phyloP scores from a whole-genome alignment of 345 rosid species.

The Eucalyptus melliodora region DNA sequence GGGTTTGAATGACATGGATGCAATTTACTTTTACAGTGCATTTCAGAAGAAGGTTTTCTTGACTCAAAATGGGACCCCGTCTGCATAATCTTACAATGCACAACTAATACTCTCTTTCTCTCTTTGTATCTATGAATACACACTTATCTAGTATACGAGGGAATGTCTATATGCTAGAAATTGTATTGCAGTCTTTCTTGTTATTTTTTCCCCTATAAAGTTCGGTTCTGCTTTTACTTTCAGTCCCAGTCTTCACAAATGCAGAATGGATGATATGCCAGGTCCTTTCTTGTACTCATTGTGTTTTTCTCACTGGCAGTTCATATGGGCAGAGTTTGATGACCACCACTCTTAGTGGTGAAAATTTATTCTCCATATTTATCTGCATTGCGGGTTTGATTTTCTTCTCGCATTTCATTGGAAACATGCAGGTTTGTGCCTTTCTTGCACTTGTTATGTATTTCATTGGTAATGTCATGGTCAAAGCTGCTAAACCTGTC shows the following conservation, averaged over 20 bases:
- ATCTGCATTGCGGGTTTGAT: constrained; percentile 64
- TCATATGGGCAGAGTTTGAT: constrained; percentile 72
- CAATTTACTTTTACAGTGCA: neutral
- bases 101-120: neutral
- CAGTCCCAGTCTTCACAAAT: neutral
- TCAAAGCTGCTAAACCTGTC: neutral
- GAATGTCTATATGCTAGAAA: neutral
- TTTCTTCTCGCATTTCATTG: constrained; percentile 78
- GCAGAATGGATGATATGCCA: neutral
- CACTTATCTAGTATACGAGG: neutral
- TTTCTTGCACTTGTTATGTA: neutral
- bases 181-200: neutral
- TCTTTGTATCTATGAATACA: neutral
- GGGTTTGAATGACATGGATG: neutral
- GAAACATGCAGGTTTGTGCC: constrained; percentile 61
- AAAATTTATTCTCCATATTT: constrained; percentile 50
- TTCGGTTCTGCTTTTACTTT: neutral
- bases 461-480: neutral
- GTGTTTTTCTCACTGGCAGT: constrained; percentile 20
- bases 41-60: neutral
- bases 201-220: neutral
- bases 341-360: constrained; percentile 41
- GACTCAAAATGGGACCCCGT: neutral
- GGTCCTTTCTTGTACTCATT: neutral
- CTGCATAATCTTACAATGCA: neutral